Percentiles rank a stretch among this genome's conserved stretches.
Conservation (phyloP, 2,329 filamentous ascomycete species). For the Camillea tinctor region DNA sequence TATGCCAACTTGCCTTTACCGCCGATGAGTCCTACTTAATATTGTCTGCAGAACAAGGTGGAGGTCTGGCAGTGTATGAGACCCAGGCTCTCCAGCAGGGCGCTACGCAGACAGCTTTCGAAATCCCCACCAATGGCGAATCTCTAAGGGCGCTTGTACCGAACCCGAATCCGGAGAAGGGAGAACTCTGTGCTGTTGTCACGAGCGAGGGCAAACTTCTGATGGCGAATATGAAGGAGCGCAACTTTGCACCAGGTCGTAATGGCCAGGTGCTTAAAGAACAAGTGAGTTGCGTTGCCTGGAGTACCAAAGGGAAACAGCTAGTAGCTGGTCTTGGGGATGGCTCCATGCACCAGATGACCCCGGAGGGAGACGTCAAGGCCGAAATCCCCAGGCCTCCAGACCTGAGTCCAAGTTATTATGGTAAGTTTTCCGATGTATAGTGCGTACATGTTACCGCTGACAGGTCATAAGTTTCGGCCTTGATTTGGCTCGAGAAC, state of each 20-base stretch:
- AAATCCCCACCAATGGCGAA: slow-evolving; percentile 74
- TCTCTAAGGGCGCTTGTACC: slow-evolving; percentile 72
- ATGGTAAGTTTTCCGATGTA: slow-evolving; percentile 53
- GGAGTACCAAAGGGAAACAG: slow-evolving; percentile 93
- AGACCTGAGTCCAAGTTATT: slow-evolving; percentile 58
- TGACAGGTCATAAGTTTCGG: slow-evolving; percentile 59
- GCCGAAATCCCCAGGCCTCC: slow-evolving; percentile 77
- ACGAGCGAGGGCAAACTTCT: slow-evolving; percentile 77
- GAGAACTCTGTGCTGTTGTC: slow-evolving; percentile 76
- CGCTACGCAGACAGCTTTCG: slow-evolving; percentile 66
- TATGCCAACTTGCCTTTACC: slow-evolving; percentile 89
- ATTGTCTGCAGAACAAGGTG: slow-evolving; percentile 76
- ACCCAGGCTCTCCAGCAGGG: slow-evolving; percentile 66
- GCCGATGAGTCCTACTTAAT: slow-evolving; percentile 84
- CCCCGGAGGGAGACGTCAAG: slow-evolving; percentile 74
- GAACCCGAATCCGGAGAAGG: slow-evolving; percentile 73
- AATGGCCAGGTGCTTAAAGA: slow-evolving; percentile 65
- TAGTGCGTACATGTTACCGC: slow-evolving; percentile 6
- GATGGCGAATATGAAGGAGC: slow-evolving; percentile 76
- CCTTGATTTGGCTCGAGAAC: slow-evolving; percentile 85
- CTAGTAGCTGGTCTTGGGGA: slow-evolving; percentile 81
- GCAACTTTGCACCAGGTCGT: slow-evolving; percentile 53
- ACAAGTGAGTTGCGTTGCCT: slow-evolving; percentile 79
- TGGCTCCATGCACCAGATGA: slow-evolving; percentile 80
- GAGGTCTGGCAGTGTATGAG: slow-evolving; percentile 82